Conservation (phyloP, 148 eudicot species). For the Agrostemma githago region DNA sequence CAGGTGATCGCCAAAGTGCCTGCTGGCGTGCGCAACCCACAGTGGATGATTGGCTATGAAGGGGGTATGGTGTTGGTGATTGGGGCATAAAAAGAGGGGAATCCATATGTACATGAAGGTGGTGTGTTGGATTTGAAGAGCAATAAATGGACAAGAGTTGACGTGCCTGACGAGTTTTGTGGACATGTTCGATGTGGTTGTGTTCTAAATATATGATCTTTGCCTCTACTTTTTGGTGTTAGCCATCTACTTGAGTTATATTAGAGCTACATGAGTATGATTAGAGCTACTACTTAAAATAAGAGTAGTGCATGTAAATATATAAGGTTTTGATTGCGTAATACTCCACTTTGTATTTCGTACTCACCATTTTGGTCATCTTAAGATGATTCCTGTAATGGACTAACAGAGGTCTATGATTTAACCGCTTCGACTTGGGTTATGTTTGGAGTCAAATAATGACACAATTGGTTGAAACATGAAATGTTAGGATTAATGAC, state of each 20-base stretch:
- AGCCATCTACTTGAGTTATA: not conserved
- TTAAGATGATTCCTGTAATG: not conserved
- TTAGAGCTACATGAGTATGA: not conserved
- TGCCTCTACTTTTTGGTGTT: not conserved
- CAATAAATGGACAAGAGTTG: constrained; percentile 43
- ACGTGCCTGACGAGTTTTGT: constrained; percentile 31
- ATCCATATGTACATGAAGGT: constrained; percentile 21
- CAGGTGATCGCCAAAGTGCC: constrained; percentile 44
- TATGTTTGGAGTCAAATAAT: not conserved
- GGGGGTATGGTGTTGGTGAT: constrained; percentile 42
- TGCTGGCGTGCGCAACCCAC: constrained; percentile 24
- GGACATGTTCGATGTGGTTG: constrained; percentile 84
- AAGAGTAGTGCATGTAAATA: not conserved
- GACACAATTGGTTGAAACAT: not conserved
- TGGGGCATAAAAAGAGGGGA: constrained; percentile 42
- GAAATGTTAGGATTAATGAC: no score
- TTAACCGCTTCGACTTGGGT: not conserved
- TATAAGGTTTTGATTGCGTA: not conserved
- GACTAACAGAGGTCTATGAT: not conserved
- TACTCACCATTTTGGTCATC: not conserved
- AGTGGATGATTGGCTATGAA: constrained; percentile 32
- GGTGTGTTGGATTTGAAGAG: constrained; percentile 48
- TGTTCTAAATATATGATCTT: constrained; percentile 44
- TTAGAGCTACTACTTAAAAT: not conserved
- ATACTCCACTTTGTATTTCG: not conserved